These are phyloP conservation scores for Picea glauca DNA, from an alignment of 75 land plant genomes.

Conservation along the genomic window DNA sequence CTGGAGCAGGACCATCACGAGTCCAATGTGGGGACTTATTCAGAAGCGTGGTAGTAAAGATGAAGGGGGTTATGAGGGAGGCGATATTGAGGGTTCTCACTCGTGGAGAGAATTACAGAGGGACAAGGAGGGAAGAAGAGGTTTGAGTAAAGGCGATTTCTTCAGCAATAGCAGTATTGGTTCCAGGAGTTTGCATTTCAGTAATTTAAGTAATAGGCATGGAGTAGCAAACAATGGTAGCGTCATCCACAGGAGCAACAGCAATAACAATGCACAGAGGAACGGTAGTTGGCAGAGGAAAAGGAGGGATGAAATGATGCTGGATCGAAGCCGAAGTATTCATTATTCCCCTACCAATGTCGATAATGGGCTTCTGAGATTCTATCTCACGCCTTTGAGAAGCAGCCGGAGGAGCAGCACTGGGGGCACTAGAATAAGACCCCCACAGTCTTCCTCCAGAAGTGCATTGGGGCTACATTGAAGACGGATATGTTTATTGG, in stretches of 20 bases:
- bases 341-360: conserved; percentile 55
- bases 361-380: conserved; percentile 49
- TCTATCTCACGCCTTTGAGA: conserved; percentile 59
- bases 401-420: conserved; percentile 37
- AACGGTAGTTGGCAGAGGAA: conserved; percentile 19
- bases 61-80: conserved; percentile 39
- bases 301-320: conserved; percentile 37
- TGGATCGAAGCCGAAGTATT: conserved; percentile 63
- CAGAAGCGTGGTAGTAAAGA: conserved; percentile 32
- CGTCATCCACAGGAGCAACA: conserved; percentile 8
- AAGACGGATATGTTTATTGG: background rate
- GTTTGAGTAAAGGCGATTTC: conserved; percentile 25
- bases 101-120: conserved; percentile 45
- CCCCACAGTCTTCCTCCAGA: conserved; percentile 32
- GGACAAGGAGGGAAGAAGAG: conserved; percentile 23
- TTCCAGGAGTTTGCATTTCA: conserved; percentile 34
- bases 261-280: conserved; percentile 30
- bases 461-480: conserved; percentile 23
- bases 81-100: conserved; percentile 47
- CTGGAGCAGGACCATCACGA: conserved; percentile 27
- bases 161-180: conserved; percentile 65
- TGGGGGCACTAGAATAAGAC: conserved; percentile 18
- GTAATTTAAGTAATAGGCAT: conserved; percentile 10
- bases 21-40: conserved; percentile 58
- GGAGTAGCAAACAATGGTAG: conserved; percentile 2